Percentiles rank a stretch among this genome's conserved stretches.
phyloP scores from a whole-genome alignment of 2,329 filamentous ascomycete species.

The Sarocladiaceae sp. region DNA sequence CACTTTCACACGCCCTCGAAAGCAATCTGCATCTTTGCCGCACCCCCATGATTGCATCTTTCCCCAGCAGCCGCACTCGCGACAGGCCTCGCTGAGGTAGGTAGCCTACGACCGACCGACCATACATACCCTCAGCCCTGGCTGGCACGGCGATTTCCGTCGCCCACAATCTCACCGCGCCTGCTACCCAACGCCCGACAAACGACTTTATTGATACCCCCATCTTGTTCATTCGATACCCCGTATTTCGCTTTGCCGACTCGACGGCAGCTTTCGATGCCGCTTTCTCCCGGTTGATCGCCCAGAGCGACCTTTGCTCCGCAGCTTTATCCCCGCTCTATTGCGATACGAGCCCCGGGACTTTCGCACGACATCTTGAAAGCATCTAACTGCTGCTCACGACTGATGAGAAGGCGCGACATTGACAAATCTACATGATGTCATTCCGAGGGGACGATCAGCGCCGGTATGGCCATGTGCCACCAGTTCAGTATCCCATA shows the following conservation, averaged over 20 bases:
- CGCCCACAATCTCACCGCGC: background rate
- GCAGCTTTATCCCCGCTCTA: background rate
- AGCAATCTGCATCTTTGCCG: background rate
- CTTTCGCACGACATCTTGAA: background rate
- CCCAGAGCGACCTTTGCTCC: slow-evolving; percentile 6
- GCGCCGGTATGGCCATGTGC: slow-evolving; percentile 62
- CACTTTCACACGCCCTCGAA: background rate
- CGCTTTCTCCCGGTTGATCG: slow-evolving; percentile 7
- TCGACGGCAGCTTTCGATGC: background rate
- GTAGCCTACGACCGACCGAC: background rate
- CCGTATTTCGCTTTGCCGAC: background rate
- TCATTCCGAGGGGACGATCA: slow-evolving; percentile 61
- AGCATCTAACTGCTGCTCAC: background rate
- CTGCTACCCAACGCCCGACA: background rate
- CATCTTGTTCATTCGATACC: background rate
- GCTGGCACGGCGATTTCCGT: background rate
- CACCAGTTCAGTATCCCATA: slow-evolving; percentile 60
- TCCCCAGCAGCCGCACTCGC: background rate
- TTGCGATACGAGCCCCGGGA: background rate
- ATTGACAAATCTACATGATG: slow-evolving; percentile 35
- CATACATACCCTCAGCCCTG: background rate
- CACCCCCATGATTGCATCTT: background rate
- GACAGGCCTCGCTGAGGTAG: slow-evolving; percentile 5
- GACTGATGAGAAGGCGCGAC: background rate
- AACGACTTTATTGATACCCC: background rate